phyloP scores from a whole-genome alignment of 1,284 basidiomycete species.

The Ceratobasidium sp. region DNA sequence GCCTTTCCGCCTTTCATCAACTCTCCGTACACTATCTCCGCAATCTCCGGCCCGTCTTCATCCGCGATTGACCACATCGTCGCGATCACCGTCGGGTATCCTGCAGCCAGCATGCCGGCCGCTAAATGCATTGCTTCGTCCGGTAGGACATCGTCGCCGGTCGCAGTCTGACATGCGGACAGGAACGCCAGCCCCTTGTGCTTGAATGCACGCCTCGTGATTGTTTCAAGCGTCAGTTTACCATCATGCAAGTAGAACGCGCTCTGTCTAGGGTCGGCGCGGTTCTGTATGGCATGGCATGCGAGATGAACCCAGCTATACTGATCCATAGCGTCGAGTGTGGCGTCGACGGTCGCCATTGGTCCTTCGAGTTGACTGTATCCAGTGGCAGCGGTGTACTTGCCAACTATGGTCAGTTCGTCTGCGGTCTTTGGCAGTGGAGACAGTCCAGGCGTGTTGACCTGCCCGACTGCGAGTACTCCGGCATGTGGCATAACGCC shows the following conservation, averaged over 20 bases:
- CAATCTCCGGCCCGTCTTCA: neutral
- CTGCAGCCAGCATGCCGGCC: neutral
- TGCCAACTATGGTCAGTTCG: neutral
- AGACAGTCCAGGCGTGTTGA: neutral
- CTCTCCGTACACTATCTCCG: no score
- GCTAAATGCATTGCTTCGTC: slow-evolving; percentile 6
- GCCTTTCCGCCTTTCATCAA: no score
- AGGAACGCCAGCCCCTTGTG: neutral
- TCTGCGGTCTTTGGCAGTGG: neutral
- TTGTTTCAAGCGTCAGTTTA: no score
- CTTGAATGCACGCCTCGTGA: no score
- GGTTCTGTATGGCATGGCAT: slow-evolving; percentile 1
- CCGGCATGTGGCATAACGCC: neutral
- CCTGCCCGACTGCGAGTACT: slow-evolving; percentile 6
- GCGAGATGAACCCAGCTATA: slow-evolving; percentile 4
- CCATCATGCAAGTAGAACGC: no score
- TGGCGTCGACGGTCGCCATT: neutral
- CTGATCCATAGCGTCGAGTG: neutral
- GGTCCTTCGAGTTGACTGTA: neutral
- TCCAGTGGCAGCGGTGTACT: no score
- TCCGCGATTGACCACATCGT: slow-evolving; percentile 10
- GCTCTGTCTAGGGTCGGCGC: no score
- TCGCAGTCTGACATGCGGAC: slow-evolving; percentile 14
- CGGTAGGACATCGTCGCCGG: neutral
- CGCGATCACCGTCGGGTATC: slow-evolving; percentile 1